Conservation (phyloP, 768 basidiomycete genomes). For the Trametes cubensis region DNA sequence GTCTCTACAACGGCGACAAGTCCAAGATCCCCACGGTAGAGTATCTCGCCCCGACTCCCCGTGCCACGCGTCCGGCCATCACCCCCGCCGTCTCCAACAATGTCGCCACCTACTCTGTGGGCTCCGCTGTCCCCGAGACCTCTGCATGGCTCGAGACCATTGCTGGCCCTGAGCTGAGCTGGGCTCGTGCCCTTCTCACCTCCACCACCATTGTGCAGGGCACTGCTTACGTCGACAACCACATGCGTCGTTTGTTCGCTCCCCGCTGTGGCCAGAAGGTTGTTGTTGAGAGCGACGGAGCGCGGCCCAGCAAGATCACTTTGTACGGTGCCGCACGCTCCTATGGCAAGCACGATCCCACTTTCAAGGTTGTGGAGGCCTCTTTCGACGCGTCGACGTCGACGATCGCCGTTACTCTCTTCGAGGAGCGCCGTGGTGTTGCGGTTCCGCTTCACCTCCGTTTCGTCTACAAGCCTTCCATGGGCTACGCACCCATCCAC, state of each 20-base stretch:
- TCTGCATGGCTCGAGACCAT: constrained; percentile 82
- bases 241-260: constrained; percentile 80
- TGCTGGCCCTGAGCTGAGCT: constrained; percentile 78
- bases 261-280: constrained; percentile 83
- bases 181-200: constrained; percentile 84
- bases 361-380: constrained; percentile 86
- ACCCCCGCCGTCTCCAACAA: constrained; percentile 47
- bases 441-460: constrained; percentile 81
- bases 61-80: constrained; percentile 41
- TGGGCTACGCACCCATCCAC: constrained; percentile 91
- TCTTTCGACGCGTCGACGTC: constrained; percentile 54
- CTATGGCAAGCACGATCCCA: constrained; percentile 65
- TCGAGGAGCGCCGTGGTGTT: constrained; percentile 77
- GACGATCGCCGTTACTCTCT: constrained; percentile 71
- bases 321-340: constrained; percentile 83
- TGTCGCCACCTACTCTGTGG: constrained; percentile 53
- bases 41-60: constrained; percentile 61
- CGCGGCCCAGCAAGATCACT: constrained; percentile 57
- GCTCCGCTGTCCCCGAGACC: constrained; percentile 55
- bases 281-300: constrained; percentile 52
- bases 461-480: constrained; percentile 85
- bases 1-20: constrained; percentile 76
- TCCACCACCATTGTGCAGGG: constrained; percentile 89
- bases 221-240: constrained; percentile 83
- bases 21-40: constrained; percentile 78